Percentiles rank a stretch among this genome's conserved stretches.
phyloP scores from a whole-genome alignment of 768 basidiomycete genomes.

The Lentinula guzmanii region DNA sequence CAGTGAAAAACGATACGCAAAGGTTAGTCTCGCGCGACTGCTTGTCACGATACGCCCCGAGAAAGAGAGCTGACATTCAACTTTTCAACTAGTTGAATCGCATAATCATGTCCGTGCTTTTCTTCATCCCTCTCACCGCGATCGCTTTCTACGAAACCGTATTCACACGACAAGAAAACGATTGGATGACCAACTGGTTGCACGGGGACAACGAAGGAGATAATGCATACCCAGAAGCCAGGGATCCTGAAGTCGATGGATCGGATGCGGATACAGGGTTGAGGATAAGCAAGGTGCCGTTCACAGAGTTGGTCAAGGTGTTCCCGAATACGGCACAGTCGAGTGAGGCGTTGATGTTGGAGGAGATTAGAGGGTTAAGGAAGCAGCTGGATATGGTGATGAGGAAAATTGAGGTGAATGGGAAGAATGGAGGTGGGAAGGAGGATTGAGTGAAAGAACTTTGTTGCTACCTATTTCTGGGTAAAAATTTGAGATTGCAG shows the following conservation, averaged over 20 bases:
- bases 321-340: constrained; percentile 79
- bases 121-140: constrained; percentile 68
- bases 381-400: constrained; percentile 31
- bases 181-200: constrained; percentile 70
- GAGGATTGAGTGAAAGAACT: neutral
- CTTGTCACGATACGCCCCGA: neutral
- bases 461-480: too few relatives aligned
- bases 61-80: constrained; percentile 1
- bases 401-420: constrained; percentile 27
- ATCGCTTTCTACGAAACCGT: constrained; percentile 77
- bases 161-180: constrained; percentile 37
- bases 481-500: too few relatives aligned
- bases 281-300: constrained; percentile 65
- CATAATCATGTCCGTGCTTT: constrained; percentile 69
- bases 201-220: constrained; percentile 51
- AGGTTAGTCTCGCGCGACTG: constrained; percentile 23
- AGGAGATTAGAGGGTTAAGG: constrained; percentile 57
- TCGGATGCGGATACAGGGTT: constrained; percentile 48
- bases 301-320: constrained; percentile 59
- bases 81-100: constrained; percentile 56
- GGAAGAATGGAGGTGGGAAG: neutral
- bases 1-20: constrained; percentile 49
- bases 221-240: constrained; percentile 43
- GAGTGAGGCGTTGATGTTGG: constrained; percentile 59
- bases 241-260: constrained; percentile 57